Percentiles rank a stretch among this genome's conserved stretches.
Conservation (phyloP, 306 rosid genomes). For the Prunus kanzakura region DNA sequence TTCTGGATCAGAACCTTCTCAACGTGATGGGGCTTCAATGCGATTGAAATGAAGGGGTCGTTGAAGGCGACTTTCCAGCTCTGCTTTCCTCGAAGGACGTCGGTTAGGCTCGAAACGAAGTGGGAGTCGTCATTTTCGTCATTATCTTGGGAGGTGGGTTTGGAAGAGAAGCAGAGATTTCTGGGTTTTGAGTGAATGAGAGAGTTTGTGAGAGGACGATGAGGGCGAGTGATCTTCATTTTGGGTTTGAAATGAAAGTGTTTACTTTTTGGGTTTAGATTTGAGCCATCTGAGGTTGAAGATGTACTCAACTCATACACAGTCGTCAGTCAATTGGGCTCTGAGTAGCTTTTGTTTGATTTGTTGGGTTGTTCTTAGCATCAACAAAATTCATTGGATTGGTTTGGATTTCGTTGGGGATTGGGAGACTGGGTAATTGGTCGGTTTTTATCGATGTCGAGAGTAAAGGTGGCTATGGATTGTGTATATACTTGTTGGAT, state of each 20-base stretch:
- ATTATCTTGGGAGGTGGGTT: constrained; percentile 17
- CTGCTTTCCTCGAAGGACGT: constrained; percentile 65
- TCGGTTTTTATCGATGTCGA: background rate
- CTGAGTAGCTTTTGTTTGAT: too few species aligned
- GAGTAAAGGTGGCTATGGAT: background rate
- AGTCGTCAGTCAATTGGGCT: too few species aligned
- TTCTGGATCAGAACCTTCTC: constrained; percentile 60
- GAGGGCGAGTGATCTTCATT: constrained; percentile 45
- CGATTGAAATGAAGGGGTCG: constrained; percentile 46
- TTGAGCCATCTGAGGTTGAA: constrained; percentile 4
- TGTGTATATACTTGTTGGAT: background rate
- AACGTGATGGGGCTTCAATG: constrained; percentile 58
- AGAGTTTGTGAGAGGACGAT: constrained; percentile 18
- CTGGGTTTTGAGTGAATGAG: constrained; percentile 19
- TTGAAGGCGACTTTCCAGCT: constrained; percentile 72
- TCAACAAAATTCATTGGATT: background rate
- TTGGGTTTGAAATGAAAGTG: constrained; percentile 4
- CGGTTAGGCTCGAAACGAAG: constrained; percentile 46
- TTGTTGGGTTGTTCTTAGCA: background rate
- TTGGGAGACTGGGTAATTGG: background rate
- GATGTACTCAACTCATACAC: background rate
- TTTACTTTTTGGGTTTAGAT: background rate
- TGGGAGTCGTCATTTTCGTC: constrained; percentile 52
- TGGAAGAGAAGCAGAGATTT: constrained; percentile 27
- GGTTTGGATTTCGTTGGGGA: background rate